Conservation (phyloP, 2,329 filamentous ascomycete species). For the Aspergillus nomiae region DNA sequence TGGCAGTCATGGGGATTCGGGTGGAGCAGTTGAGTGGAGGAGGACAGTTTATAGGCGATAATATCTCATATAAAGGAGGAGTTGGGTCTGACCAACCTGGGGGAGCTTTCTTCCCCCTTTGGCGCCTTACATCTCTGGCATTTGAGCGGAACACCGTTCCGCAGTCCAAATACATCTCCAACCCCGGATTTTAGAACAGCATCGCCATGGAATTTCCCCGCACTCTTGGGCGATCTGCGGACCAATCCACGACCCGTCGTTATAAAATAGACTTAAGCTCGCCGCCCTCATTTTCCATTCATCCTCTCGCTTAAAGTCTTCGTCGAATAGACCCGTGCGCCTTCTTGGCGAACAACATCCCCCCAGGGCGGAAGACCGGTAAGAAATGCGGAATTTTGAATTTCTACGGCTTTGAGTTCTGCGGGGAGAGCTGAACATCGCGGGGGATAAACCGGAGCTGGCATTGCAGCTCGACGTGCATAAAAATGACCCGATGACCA, state of each 20-base stretch:
- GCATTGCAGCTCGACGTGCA: background rate
- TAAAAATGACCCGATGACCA: background rate
- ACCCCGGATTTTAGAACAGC: background rate
- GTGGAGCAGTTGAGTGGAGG: background rate
- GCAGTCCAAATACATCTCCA: background rate
- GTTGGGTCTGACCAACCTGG: background rate
- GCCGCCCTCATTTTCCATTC: too few relatives aligned
- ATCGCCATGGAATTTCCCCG: background rate
- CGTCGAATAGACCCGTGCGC: background rate
- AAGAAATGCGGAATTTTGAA: background rate
- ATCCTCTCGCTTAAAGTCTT: background rate
- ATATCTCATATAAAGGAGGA: too few relatives aligned
- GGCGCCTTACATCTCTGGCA: background rate
- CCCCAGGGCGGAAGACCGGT: background rate
- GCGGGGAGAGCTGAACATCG: background rate
- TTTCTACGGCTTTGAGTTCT: background rate
- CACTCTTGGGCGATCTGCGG: background rate
- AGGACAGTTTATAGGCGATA: background rate
- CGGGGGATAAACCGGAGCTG: background rate
- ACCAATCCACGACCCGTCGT: background rate
- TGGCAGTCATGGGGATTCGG: background rate
- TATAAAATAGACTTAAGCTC: background rate
- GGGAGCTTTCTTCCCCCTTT: background rate
- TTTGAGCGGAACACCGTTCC: background rate
- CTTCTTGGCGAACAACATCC: background rate